Conservation (phyloP, 208 protist species). For the Crithidia fasciculata region DNA sequence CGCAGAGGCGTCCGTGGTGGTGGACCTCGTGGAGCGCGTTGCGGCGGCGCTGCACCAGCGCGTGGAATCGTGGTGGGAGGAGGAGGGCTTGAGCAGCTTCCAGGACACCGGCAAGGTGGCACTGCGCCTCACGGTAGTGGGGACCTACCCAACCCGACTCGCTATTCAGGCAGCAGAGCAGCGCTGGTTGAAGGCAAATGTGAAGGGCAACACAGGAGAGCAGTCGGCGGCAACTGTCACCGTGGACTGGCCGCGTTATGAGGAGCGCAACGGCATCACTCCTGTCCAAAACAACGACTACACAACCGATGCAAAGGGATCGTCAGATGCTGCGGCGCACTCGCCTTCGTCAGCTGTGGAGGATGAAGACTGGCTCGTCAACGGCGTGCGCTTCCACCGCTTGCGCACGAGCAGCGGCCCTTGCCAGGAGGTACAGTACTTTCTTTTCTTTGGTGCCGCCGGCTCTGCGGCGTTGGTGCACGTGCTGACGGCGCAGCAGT, state of each 20-base stretch:
- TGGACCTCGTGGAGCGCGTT: slow-evolving; percentile 31
- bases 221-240: not conserved
- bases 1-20: slow-evolving; percentile 21
- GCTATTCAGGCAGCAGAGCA: slow-evolving; percentile 24
- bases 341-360: not conserved
- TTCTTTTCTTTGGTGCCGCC: slow-evolving; percentile 71
- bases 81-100: not conserved
- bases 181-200: not conserved
- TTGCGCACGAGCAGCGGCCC: slow-evolving; percentile 5
- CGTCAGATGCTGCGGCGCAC: not conserved
- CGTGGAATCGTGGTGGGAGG: slow-evolving; percentile 6
- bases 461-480: slow-evolving; percentile 55
- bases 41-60: slow-evolving; percentile 17
- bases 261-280: slow-evolving; percentile 14
- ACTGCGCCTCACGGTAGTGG: slow-evolving; percentile 24
- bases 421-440: slow-evolving; percentile 46
- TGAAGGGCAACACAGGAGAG: not conserved
- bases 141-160: slow-evolving; percentile 27
- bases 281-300: not conserved
- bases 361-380: slow-evolving; percentile 55
- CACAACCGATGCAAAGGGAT: no score
- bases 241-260: slow-evolving; percentile 32
- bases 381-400: slow-evolving; percentile 66
- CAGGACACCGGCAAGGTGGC: not conserved
- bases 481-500: slow-evolving; percentile 63